Evolutionary conservation across 805 yeast species (phyloP).

Genomic region (Hagleromyces aurorensis): DNA sequence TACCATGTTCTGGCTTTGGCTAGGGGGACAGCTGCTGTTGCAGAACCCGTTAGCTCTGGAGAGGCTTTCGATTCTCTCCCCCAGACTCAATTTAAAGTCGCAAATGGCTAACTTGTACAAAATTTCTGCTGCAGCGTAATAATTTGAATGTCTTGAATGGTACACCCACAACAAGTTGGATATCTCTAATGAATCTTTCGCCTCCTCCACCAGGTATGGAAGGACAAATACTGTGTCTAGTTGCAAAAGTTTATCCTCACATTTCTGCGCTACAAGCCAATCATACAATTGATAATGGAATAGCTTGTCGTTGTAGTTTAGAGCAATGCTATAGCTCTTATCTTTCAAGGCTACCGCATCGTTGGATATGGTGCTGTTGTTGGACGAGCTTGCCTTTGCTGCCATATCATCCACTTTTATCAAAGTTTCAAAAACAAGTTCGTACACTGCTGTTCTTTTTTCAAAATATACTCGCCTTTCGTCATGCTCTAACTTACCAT

Average conservation of each 20-base stretch:
- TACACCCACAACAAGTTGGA: conserved; percentile 85
- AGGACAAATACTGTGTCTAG: conserved; percentile 76
- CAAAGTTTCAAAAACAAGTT: conserved; percentile 66
- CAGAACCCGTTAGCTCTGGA: conserved; percentile 92
- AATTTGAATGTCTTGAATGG: conserved; percentile 73
- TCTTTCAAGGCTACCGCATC: conserved; percentile 55
- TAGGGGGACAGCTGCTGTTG: conserved; percentile 73
- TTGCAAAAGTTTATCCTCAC: conserved; percentile 67
- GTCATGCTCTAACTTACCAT: conserved; percentile 43
- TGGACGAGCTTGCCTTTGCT: conserved; percentile 27
- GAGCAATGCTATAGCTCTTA: conserved; percentile 64
- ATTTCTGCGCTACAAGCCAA: conserved; percentile 78
- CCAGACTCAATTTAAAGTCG: conserved; percentile 57
- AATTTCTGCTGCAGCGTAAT: conserved; percentile 77
- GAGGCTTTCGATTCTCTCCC: conserved; percentile 75
- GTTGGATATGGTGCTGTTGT: conserved; percentile 18
- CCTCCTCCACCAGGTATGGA: conserved; percentile 63
- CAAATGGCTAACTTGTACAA: conserved; percentile 67
- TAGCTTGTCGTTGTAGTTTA: conserved; percentile 66
- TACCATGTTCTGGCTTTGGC: conserved; percentile 66
- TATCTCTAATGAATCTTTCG: conserved; percentile 56
- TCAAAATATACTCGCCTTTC: conserved; percentile 43
- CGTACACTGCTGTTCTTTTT: conserved; percentile 54
- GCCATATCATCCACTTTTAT: conserved; percentile 63
- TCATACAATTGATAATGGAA: conserved; percentile 90